Conservation (phyloP, 371 early-diverging fungal species). For the Zopfochytrium polystomum region DNA sequence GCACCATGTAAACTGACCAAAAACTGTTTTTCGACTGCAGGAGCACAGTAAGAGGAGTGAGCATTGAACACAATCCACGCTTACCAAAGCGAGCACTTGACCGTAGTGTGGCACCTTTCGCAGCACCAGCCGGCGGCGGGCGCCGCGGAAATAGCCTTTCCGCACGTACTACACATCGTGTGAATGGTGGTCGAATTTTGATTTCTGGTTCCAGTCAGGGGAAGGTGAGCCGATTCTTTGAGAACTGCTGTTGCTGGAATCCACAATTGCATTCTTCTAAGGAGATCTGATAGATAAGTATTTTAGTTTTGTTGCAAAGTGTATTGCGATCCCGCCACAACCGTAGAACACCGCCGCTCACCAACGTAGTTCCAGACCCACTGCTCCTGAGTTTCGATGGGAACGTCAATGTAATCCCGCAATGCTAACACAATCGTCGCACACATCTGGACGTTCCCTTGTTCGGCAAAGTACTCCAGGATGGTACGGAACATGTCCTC, state of each 20-base stretch:
- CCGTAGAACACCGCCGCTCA: conserved; percentile 21
- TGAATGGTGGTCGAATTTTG: conserved; percentile 73
- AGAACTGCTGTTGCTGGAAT: conserved; percentile 63
- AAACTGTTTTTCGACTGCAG: conserved; percentile 36
- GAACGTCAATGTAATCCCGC: conserved; percentile 39
- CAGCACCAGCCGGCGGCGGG: conserved; percentile 63
- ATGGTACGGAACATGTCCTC: conserved; percentile 46
- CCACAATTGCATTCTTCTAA: conserved; percentile 76
- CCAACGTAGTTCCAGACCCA: conserved; percentile 76
- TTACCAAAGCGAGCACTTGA: conserved; percentile 72
- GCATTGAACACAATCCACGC: conserved; percentile 7
- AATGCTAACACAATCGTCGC: conserved; percentile 68
- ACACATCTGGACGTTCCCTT: conserved; percentile 85
- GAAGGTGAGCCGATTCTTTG: conserved; percentile 56
- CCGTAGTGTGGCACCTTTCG: conserved; percentile 65
- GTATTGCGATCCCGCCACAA: not conserved
- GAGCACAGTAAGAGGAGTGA: not conserved
- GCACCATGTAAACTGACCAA: conserved; percentile 45
- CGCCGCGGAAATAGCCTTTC: conserved; percentile 59
- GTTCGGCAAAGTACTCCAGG: conserved; percentile 71
- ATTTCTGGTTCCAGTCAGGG: conserved; percentile 53
- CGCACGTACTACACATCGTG: conserved; percentile 68
- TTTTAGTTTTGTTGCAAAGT: not conserved
- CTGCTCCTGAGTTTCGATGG: conserved; percentile 53
- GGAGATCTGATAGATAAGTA: conserved; percentile 49